A percentile compares a stretch with the other conserved stretches of the same genome.
Evolutionary conservation across 768 basidiomycete genomes (phyloP).

Genomic region (Postia placenta): DNA sequence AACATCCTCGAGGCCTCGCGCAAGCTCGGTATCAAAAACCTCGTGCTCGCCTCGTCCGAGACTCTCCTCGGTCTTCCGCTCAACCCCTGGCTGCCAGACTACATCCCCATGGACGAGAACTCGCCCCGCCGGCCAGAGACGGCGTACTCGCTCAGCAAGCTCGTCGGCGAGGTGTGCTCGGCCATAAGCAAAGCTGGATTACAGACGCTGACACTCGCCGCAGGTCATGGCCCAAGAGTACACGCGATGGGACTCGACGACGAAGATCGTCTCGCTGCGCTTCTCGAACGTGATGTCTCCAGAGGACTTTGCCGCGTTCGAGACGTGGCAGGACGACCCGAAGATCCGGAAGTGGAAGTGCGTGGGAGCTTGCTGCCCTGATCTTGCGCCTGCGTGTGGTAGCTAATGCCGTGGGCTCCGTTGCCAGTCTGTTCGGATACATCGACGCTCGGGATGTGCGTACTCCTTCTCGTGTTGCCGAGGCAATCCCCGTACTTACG

Average conservation of each 20-base stretch:
- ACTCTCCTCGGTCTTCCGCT: slow-evolving; percentile 3
- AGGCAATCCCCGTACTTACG: not conserved
- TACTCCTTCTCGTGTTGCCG: not conserved
- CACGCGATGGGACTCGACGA: slow-evolving; percentile 3
- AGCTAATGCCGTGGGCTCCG: too few species aligned
- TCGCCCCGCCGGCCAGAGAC: slow-evolving; percentile 2
- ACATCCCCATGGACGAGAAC: slow-evolving; percentile 5
- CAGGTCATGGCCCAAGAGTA: slow-evolving; percentile 3
- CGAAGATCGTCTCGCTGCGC: slow-evolving; percentile 1
- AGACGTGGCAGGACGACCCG: slow-evolving; percentile 4
- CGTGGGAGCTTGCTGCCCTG: not conserved
- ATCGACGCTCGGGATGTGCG: slow-evolving; percentile 1
- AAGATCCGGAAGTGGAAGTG: slow-evolving; percentile 1
- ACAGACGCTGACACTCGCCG: not conserved
- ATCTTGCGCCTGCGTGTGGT: not conserved
- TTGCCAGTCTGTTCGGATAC: slow-evolving; percentile 1
- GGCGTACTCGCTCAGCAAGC: slow-evolving; percentile 6
- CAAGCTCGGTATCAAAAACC: slow-evolving; percentile 5
- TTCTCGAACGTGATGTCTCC: slow-evolving; percentile 3
- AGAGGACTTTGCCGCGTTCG: not conserved
- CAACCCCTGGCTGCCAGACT: slow-evolving; percentile 1
- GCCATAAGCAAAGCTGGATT: not conserved
- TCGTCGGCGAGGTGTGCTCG: slow-evolving; percentile 2
- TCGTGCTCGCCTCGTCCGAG: slow-evolving; percentile 4
- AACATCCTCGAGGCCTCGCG: slow-evolving; percentile 4